Evolutionary conservation across 306 rosid genomes (phyloP).

Genomic region (Vigna radiata): DNA sequence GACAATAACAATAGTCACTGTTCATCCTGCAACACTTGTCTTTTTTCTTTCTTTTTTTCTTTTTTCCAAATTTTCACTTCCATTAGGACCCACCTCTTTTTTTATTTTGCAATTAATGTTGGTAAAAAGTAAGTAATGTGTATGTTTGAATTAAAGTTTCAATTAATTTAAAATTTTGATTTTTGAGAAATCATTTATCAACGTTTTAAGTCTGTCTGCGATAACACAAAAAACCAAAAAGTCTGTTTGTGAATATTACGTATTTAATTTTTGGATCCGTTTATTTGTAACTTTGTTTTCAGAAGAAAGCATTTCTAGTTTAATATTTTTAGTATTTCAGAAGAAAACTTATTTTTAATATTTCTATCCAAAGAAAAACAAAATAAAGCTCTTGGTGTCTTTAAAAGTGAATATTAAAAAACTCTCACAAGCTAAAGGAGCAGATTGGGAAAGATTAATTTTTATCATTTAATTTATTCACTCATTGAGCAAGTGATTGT

Average conservation of each 20-base stretch:
- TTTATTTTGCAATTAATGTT: not conserved
- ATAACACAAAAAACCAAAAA: no score
- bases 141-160: not conserved
- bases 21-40: slow-evolving; percentile 3
- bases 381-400: no score
- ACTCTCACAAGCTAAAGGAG: no score
- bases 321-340: no score
- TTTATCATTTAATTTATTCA: no score
- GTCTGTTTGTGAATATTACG: not conserved
- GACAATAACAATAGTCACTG: not conserved
- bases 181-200: not conserved
- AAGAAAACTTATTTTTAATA: no score
- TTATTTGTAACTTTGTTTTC: no score
- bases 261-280: not conserved
- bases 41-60: no score
- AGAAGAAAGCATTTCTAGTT: not conserved
- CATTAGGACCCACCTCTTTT: not conserved
- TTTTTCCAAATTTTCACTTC: not conserved
- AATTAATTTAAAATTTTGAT: not conserved
- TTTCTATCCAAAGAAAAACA: no score
- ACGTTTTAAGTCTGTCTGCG: not conserved
- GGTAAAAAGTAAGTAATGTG: not conserved
- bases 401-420: no score
- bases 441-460: no score
- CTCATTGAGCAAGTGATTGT: no score